Percentiles rank a stretch among this genome's conserved stretches.
These are phyloP conservation scores for Tetraselmis chui DNA, from an alignment of 139 green algal genomes.

Conservation along the genomic window DNA sequence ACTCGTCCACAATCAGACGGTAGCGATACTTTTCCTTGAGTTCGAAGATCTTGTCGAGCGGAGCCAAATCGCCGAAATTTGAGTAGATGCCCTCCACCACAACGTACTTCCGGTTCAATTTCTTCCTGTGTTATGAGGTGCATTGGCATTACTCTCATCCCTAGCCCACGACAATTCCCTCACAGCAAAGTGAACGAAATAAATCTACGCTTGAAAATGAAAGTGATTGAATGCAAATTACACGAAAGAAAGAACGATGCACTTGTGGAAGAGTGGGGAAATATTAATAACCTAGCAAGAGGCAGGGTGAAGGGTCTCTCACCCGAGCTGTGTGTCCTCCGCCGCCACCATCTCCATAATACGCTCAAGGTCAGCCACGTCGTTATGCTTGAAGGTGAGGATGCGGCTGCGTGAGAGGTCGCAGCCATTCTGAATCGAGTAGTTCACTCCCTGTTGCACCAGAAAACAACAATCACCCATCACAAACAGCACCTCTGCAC, in stretches of 20 bases:
- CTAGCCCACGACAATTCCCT: no score
- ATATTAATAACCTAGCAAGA: no score
- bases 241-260: no score
- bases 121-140: conserved; percentile 63
- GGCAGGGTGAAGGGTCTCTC: no score
- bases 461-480: no score
- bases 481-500: no score
- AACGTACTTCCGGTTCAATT: conserved; percentile 84
- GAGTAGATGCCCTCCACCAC: conserved; percentile 89
- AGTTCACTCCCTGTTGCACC: conserved; percentile 56
- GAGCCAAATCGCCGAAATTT: conserved; percentile 74
- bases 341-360: conserved; percentile 56
- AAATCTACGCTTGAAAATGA: no score
- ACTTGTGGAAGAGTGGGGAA: no score
- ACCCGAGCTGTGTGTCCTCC: conserved; percentile 40
- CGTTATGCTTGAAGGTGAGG: conserved; percentile 89
- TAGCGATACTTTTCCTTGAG: conserved; percentile 84
- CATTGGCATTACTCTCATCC: no score
- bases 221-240: no score
- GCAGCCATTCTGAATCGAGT: conserved; percentile 74
- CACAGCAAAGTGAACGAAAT: no score
- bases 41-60: conserved; percentile 62
- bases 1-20: conserved; percentile 94
- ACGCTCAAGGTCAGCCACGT: conserved; percentile 77
- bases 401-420: conserved; percentile 64